Conservation (phyloP, 2,329 filamentous ascomycete species). For the Alternaria viburni region DNA sequence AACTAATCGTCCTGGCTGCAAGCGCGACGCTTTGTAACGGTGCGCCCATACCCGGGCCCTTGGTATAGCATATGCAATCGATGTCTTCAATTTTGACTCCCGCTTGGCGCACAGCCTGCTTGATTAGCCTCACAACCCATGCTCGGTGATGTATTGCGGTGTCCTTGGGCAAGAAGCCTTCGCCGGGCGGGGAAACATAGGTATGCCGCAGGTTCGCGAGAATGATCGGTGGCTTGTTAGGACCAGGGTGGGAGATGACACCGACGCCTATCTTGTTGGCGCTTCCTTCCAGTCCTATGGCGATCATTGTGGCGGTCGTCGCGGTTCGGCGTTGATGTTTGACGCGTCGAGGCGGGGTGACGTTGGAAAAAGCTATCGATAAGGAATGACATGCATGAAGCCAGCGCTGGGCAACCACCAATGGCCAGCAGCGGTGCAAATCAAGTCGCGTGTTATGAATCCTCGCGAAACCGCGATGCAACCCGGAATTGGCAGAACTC, state of each 20-base stretch:
- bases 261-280: conserved; percentile 98
- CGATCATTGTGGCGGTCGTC: conserved; percentile 59
- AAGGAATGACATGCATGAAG: conserved; percentile 13
- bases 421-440: not conserved
- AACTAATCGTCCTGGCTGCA: conserved; percentile 77
- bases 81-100: conserved; percentile 63
- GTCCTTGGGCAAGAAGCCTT: conserved; percentile 95
- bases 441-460: not conserved
- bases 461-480: not conserved
- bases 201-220: conserved; percentile 96
- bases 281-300: conserved; percentile 84
- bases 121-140: conserved; percentile 83
- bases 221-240: conserved; percentile 59
- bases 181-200: conserved; percentile 87
- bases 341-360: conserved; percentile 31
- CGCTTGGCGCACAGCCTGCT: conserved; percentile 76
- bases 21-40: conserved; percentile 87
- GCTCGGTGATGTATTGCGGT: conserved; percentile 89
- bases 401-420: not conserved
- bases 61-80: conserved; percentile 93
- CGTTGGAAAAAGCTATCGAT: conserved; percentile 27
- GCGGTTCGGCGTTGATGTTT: conserved; percentile 5
- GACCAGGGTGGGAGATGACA: conserved; percentile 77
- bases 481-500: not conserved
- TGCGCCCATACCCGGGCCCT: conserved; percentile 95